These are phyloP conservation scores for Phialophora expanda DNA, from an alignment of 2,329 filamentous ascomycete species.

Conservation along the genomic window DNA sequence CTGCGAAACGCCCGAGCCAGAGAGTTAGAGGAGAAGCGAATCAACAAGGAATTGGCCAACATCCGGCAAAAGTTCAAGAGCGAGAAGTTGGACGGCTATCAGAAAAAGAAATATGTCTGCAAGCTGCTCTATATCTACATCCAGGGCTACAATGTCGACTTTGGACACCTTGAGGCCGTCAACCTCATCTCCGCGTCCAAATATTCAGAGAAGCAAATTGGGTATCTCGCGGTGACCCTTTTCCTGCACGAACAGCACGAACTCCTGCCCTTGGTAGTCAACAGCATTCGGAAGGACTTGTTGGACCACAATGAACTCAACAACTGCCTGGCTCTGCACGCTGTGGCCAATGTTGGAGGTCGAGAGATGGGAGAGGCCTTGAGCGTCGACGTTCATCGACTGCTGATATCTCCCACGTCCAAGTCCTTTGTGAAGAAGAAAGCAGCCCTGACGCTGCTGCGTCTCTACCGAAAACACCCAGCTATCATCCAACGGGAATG, in stretches of 20 bases:
- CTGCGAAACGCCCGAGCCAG: conserved; percentile 91
- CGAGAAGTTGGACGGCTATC: conserved; percentile 89
- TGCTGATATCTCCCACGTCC: conserved; percentile 90
- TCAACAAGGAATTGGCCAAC: conserved; percentile 99
- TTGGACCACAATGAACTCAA: conserved; percentile 95
- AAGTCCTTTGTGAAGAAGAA: conserved; percentile 99
- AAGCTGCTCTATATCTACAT: conserved; percentile 99
- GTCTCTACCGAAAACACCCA: conserved; percentile 91
- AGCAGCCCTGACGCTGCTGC: conserved; percentile 88
- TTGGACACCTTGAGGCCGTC: conserved; percentile 96
- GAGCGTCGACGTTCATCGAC: conserved; percentile 85
- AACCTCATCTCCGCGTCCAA: conserved; percentile 96
- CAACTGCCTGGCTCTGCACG: conserved; percentile 94
- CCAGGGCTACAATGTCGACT: conserved; percentile 97
- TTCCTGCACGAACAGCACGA: conserved; percentile 98
- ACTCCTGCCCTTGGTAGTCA: conserved; percentile 92
- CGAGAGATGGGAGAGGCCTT: conserved; percentile 97
- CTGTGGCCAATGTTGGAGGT: conserved; percentile 95
- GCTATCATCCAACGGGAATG: conserved; percentile 94
- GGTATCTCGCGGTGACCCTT: conserved; percentile 94
- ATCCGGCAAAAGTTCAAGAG: conserved; percentile 99
- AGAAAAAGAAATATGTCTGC: conserved; percentile 99
- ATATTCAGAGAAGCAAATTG: conserved; percentile 99
- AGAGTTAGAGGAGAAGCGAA: conserved; percentile 96
- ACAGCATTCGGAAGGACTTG: conserved; percentile 96